phyloP scores from a whole-genome alignment of 2,329 filamentous ascomycete genomes.

The Colletotrichum spinosum region DNA sequence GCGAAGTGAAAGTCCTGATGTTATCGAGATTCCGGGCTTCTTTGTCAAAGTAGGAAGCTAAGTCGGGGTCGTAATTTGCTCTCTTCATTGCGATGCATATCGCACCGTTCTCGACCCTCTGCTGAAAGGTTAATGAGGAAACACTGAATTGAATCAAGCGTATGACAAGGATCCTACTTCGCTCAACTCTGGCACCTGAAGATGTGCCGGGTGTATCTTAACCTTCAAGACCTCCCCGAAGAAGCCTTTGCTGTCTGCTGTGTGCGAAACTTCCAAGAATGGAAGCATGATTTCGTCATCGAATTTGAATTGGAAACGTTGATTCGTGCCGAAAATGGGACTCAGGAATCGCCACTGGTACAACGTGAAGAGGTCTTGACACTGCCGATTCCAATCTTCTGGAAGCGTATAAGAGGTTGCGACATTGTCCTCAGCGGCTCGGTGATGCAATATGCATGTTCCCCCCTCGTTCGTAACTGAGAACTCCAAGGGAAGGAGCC shows the following conservation, averaged over 20 bases:
- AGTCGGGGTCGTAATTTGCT: background rate
- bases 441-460: too few species aligned
- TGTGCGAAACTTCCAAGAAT: background rate
- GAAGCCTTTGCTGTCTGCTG: slow-evolving; percentile 1
- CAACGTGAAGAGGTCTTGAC: background rate
- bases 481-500: too few species aligned
- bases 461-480: too few species aligned
- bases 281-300: background rate
- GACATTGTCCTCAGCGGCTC: too few species aligned
- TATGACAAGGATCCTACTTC: background rate
- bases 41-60: slow-evolving; percentile 7
- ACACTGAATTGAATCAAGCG: background rate
- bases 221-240: slow-evolving; percentile 17
- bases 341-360: background rate
- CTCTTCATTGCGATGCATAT: slow-evolving; percentile 1
- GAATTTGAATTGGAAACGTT: background rate
- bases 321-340: background rate
- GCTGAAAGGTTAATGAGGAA: background rate
- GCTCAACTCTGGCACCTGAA: background rate
- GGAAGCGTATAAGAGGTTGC: too few species aligned
- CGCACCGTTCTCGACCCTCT: background rate
- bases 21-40: background rate
- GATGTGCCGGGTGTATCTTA: slow-evolving; percentile 3
- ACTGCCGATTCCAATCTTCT: too few species aligned
- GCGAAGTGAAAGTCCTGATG: background rate